These are phyloP conservation scores for Thermomucor indicae-seudaticae DNA, from an alignment of 371 early-diverging fungal genomes.

Conservation along the genomic window DNA sequence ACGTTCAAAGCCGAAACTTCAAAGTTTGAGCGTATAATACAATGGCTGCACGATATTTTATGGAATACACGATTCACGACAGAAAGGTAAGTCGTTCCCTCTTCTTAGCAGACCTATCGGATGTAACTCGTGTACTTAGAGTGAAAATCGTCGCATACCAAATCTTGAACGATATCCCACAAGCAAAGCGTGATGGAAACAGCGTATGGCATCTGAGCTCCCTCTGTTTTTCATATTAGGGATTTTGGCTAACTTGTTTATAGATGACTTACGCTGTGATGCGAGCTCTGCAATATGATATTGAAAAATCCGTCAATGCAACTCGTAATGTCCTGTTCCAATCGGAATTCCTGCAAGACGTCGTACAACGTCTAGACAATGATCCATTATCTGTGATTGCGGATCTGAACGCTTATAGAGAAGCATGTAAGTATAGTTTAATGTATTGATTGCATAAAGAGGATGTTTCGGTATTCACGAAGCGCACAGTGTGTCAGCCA, in stretches of 20 bases:
- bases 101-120: neutral
- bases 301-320: slow-evolving; percentile 47
- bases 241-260: neutral
- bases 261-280: slow-evolving; percentile 56
- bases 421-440: slow-evolving; percentile 36
- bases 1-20: slow-evolving; percentile 45
- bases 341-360: slow-evolving; percentile 47
- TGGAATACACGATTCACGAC: slow-evolving; percentile 59
- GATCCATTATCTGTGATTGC: slow-evolving; percentile 43
- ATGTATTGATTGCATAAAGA: neutral
- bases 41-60: slow-evolving; percentile 61
- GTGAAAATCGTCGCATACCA: slow-evolving; percentile 58
- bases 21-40: slow-evolving; percentile 51
- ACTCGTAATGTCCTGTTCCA: slow-evolving; percentile 51
- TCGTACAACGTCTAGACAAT: slow-evolving; percentile 46
- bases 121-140: slow-evolving; percentile 1
- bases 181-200: slow-evolving; percentile 58
- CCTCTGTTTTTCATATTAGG: neutral
- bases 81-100: slow-evolving; percentile 29
- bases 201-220: slow-evolving; percentile 27
- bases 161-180: slow-evolving; percentile 60
- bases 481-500: slow-evolving; percentile 45
- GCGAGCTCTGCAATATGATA: slow-evolving; percentile 44
- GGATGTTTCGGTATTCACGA: neutral
- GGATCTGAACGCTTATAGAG: slow-evolving; percentile 52